Evolutionary conservation across 495 filamentous ascomycete genomes (phyloP).

Genomic region (Aspergillus homomorphus): DNA sequence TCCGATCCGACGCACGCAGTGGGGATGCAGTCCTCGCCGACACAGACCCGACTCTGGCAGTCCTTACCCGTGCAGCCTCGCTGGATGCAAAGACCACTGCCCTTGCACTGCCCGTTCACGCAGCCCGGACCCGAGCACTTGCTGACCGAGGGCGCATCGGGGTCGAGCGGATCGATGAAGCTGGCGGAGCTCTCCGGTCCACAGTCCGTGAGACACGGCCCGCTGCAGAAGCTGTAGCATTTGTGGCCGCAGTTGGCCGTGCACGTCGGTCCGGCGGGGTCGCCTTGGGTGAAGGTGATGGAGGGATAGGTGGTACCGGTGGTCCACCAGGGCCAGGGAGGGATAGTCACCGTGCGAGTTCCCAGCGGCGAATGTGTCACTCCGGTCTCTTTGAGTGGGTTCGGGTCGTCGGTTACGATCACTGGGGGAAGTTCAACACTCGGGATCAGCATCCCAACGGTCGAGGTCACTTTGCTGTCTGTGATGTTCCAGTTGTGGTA

Average conservation of each 20-base stretch:
- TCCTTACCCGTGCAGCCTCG: constrained; percentile 7
- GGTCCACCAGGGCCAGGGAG: constrained; percentile 10
- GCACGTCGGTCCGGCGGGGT: constrained; percentile 9
- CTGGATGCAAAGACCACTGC: not conserved
- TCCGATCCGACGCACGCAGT: not conserved
- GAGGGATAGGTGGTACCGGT: not conserved
- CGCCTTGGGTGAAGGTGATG: constrained; percentile 7
- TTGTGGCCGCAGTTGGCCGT: constrained; percentile 10
- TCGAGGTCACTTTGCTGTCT: not conserved
- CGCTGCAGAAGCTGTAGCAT: constrained; percentile 8
- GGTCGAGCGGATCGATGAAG: constrained; percentile 6
- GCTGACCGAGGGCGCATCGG: not conserved
- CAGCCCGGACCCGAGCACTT: constrained; percentile 9
- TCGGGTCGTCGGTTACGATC: constrained; percentile 2
- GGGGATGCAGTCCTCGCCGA: not conserved
- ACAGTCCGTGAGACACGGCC: constrained; percentile 5
- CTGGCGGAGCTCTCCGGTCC: not conserved
- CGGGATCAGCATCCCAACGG: not conserved
- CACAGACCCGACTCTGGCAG: constrained; percentile 6
- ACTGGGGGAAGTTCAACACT: constrained; percentile 5
- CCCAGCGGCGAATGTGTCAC: too few relatives aligned
- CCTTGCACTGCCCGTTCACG: constrained; percentile 6
- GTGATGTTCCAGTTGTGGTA: constrained; percentile 12
- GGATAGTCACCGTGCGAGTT: too few relatives aligned
- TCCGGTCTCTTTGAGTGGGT: too few relatives aligned